Percentiles rank a stretch among this genome's conserved stretches.
These are phyloP conservation scores for Populus trichocarpa DNA, from an alignment of 441 rosid genomes.

Conservation along the genomic window DNA sequence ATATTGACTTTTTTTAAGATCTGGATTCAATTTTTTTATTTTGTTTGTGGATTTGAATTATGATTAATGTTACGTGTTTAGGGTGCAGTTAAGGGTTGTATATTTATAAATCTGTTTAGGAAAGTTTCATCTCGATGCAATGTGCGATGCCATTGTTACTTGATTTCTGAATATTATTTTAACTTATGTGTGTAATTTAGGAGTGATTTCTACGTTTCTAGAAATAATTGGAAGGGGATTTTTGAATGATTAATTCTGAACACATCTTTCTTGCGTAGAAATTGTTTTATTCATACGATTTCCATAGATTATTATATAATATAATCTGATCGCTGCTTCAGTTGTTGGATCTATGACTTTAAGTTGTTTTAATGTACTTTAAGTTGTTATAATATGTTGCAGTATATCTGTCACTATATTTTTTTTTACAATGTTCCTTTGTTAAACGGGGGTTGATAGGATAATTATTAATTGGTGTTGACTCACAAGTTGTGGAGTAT, in stretches of 20 bases:
- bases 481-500: neutral
- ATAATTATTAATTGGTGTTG: neutral
- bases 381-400: neutral
- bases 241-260: neutral
- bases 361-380: too few relatives aligned
- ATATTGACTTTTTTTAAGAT: neutral
- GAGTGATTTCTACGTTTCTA: too few relatives aligned
- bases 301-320: neutral
- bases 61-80: too few relatives aligned
- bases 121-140: neutral
- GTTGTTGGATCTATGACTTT: neutral
- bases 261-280: neutral
- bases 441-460: neutral
- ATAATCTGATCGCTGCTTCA: neutral
- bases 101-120: neutral
- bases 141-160: neutral
- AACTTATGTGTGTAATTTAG: too few relatives aligned
- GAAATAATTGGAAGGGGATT: neutral
- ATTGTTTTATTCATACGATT: neutral
- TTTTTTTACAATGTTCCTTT: neutral
- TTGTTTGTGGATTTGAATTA: neutral
- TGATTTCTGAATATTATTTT: neutral
- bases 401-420: neutral
- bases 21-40: neutral
- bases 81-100: neutral